Conservation (phyloP, 345 rosid genomes). For the Cardamine occulta region DNA sequence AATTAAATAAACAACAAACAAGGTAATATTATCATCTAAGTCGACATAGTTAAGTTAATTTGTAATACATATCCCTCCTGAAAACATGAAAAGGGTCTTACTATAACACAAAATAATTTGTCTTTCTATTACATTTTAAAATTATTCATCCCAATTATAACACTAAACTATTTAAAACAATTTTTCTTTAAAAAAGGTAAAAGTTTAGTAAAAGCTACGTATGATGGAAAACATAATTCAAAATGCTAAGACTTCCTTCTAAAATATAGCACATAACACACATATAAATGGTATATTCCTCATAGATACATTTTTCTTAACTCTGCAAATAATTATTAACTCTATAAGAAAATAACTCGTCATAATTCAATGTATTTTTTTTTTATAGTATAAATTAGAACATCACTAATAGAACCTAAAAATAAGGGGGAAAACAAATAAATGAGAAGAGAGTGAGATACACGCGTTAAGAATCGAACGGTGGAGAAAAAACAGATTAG, state of each 20-base stretch:
- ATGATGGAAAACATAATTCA: not conserved
- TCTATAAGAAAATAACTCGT: not conserved
- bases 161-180: not conserved
- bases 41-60: not conserved
- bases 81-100: conserved; percentile 28
- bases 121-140: not conserved
- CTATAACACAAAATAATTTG: not conserved
- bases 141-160: not conserved
- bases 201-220: not conserved
- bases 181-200: not conserved
- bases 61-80: not conserved
- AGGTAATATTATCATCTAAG: conserved; percentile 6
- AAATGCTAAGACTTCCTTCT: not conserved
- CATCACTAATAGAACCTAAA: conserved; percentile 27
- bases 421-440: not conserved
- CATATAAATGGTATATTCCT: not conserved
- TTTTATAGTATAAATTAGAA: not conserved
- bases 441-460: not conserved
- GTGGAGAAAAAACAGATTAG: conserved; percentile 1
- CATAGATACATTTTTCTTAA: not conserved
- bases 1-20: not conserved
- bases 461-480: conserved; percentile 26
- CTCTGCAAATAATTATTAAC: not conserved
- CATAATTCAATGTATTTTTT: not conserved
- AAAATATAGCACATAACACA: not conserved